Evolutionary conservation across 2,329 filamentous ascomycete genomes (phyloP).

Genomic region (Trichoderma koningiopsis): DNA sequence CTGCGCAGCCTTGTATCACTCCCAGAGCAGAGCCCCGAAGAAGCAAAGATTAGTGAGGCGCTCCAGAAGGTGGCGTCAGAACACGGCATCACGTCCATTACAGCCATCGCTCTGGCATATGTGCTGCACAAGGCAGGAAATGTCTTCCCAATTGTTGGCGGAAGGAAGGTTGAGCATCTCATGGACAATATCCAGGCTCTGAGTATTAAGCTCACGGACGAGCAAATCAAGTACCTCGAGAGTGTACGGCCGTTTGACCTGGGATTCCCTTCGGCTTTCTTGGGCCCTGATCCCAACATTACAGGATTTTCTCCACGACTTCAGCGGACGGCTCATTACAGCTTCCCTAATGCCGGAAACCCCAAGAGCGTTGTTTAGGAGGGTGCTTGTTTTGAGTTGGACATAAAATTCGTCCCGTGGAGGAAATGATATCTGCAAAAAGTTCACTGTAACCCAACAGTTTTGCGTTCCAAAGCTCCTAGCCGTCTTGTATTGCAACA

Average conservation of each 20-base stretch:
- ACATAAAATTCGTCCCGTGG: not conserved
- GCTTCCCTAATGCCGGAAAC: not conserved
- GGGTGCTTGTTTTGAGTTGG: not conserved
- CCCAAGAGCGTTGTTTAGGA: conserved; percentile 10
- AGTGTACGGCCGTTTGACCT: conserved; percentile 53
- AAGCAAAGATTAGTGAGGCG: conserved; percentile 30
- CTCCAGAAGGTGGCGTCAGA: conserved; percentile 25
- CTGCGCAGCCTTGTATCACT: not conserved
- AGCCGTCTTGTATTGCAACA: not conserved
- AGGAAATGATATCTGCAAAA: not conserved
- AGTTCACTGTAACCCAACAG: not conserved
- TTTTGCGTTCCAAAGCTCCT: not conserved
- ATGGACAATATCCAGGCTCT: conserved; percentile 62
- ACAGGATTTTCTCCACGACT: not conserved
- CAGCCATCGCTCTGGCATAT: conserved; percentile 56
- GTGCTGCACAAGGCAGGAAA: conserved; percentile 61
- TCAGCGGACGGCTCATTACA: not conserved
- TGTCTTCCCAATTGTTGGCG: conserved; percentile 63
- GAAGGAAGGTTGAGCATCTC: conserved; percentile 62
- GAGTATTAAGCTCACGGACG: conserved; percentile 50
- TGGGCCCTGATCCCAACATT: not conserved
- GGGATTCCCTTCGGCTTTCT: conserved; percentile 42
- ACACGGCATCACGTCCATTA: conserved; percentile 21
- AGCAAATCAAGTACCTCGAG: conserved; percentile 61
- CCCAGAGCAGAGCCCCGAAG: not conserved